phyloP scores from a whole-genome alignment of 257 asterid species.

The Nicotiana paniculata region DNA sequence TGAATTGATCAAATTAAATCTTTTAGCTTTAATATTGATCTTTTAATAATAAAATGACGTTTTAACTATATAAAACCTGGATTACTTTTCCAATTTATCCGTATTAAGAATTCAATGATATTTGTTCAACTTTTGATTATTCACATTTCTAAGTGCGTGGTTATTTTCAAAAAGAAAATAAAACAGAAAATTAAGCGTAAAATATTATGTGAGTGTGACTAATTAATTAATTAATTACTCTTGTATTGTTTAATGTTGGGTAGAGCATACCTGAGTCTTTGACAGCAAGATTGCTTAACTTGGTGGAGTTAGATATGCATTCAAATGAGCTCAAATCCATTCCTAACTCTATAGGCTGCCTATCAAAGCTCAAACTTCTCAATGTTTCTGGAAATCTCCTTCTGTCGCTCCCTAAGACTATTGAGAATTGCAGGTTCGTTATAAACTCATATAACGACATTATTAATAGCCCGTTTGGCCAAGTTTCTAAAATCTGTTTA shows the following conservation, averaged over 20 bases:
- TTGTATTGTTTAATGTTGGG: neutral
- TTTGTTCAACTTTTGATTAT: too few relatives aligned
- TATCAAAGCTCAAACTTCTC: constrained; percentile 65
- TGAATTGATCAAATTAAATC: too few relatives aligned
- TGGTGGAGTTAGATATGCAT: constrained; percentile 57
- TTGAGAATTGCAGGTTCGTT: constrained; percentile 75
- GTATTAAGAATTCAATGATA: too few relatives aligned
- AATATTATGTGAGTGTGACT: neutral
- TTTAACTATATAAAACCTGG: too few relatives aligned
- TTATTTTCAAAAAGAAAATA: neutral
- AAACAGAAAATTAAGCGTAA: neutral
- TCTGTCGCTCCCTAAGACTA: constrained; percentile 58
- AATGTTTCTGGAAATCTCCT: constrained; percentile 76
- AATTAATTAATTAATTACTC: neutral
- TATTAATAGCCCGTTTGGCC: too few relatives aligned
- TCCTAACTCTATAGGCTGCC: constrained; percentile 87
- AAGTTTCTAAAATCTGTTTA: too few relatives aligned
- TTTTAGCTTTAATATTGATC: too few relatives aligned
- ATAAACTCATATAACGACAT: too few relatives aligned
- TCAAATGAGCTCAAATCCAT: constrained; percentile 74
- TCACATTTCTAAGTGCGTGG: neutral
- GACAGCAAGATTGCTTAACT: constrained; percentile 68
- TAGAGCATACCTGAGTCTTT: constrained; percentile 85
- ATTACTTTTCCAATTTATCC: too few relatives aligned
- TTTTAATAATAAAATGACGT: too few relatives aligned